phyloP scores from a whole-genome alignment of 495 filamentous ascomycete species.

The Parmelia sp. region DNA sequence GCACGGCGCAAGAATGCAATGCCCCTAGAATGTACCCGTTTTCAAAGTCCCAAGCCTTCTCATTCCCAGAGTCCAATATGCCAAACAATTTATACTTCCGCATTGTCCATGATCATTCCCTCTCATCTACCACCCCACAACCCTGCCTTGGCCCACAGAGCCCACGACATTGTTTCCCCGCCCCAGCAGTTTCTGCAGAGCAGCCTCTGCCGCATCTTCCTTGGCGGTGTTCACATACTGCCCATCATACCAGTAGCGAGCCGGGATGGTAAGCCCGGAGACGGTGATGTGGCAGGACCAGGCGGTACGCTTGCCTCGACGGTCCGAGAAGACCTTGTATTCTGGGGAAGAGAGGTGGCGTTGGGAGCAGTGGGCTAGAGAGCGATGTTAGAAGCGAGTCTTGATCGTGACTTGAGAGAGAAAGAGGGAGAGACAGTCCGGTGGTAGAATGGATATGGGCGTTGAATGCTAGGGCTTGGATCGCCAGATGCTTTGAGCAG shows the following conservation, averaged over 20 bases:
- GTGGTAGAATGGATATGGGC: too few species aligned
- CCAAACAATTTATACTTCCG: not conserved
- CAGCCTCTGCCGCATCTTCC: constrained; percentile 82
- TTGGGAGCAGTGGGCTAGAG: constrained; percentile 54
- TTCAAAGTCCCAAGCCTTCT: not conserved
- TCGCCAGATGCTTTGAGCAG: not conserved
- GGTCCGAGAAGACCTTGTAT: constrained; percentile 69
- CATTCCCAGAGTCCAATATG: not conserved
- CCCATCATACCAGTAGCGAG: constrained; percentile 89
- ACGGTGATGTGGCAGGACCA: constrained; percentile 69
- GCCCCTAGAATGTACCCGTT: not conserved
- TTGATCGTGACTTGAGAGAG: not conserved
- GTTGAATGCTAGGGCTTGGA: not conserved
- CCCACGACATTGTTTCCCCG: constrained; percentile 4
- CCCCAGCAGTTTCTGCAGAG: constrained; percentile 27
- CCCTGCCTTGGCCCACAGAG: constrained; percentile 6
- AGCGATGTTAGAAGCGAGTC: constrained; percentile 23
- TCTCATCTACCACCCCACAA: constrained; percentile 8
- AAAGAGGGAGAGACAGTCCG: too few species aligned
- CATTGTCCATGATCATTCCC: not conserved
- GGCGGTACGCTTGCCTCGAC: constrained; percentile 82
- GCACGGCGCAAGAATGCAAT: not conserved
- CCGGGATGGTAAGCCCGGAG: constrained; percentile 46
- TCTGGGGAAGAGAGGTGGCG: constrained; percentile 49
- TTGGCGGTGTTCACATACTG: constrained; percentile 78